Base-by-base conservation (phyloP, 2,329 filamentous ascomycete genomes). In the Lecanicillium sp. region DNA sequence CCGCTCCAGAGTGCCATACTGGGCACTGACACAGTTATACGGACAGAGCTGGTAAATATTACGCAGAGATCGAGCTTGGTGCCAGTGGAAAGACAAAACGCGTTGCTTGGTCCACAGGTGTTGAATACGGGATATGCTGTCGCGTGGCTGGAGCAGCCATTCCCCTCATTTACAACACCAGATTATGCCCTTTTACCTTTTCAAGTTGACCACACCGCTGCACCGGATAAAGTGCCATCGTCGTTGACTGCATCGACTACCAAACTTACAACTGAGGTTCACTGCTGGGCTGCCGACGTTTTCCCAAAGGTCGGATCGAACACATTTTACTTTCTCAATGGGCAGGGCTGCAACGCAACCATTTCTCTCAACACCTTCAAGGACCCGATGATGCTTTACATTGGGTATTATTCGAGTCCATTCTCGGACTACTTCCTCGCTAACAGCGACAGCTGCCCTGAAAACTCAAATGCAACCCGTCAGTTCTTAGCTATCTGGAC, bases 1-100 rank as follows among this genome's bases (percentile, higher is more conserved):
- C 76, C 76, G 0, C 46, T 71, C 0, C 73, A 79, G 47, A 66
- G 71, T 18, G 67, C 72, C n/a, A 64, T 79, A 0, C 70, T 80
- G 5, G 67, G 69, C 0, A 60, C 56, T 0, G 49, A 51, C 0
- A 49, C 49, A 0, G 50, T 72, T 1, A 47, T 33, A 0, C 50
- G 55, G 2, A 50, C 44, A 0, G 35, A 47, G 0, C 3, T 18
- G 0, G 11, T 43, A 1, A 15, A 14, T 0, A 41, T 57, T 8
- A 4, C 10, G 0, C 41, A 15, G 0, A 37, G 45, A 1, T 44
- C 51, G 0, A 41, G 41, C 1, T 33, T 61, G 0, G 25, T 50
- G 0, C 48, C 57, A 0, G 5, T 52, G 1, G 17, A 32, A 0
- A 31, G 58, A 0, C 61, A 64, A 4, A 36, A 43, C 0, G 5